Conservation (phyloP, 2,329 filamentous ascomycete genomes). For the Xylariaceae sp. region DNA sequence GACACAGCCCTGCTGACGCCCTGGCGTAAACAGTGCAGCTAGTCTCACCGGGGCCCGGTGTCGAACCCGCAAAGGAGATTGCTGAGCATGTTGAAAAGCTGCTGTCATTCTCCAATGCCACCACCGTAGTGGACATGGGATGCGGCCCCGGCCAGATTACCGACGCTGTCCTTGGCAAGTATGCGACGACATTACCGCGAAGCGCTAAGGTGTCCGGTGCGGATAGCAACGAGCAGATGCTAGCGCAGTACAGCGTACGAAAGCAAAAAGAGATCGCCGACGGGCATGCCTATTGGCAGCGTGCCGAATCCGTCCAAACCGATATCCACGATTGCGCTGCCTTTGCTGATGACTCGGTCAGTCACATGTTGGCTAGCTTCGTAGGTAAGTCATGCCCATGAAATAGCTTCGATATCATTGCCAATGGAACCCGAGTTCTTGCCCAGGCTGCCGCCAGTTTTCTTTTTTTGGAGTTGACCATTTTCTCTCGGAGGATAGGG, state of each 20-base stretch:
- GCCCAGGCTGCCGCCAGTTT: neutral
- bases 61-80: neutral
- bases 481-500: neutral
- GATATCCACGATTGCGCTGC: neutral
- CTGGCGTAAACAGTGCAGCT: neutral
- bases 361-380: neutral
- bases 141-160: neutral
- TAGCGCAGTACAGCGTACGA: neutral
- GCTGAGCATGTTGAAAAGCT: neutral
- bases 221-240: neutral
- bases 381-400: neutral
- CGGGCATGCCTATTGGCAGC: neutral
- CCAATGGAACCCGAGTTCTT: neutral
- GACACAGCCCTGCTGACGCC: neutral
- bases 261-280: neutral
- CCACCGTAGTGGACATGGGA: neutral
- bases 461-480: too few relatives aligned
- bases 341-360: neutral
- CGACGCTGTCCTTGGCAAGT: neutral
- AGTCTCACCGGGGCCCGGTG: neutral
- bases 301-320: neutral
- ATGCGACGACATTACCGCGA: neutral
- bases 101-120: neutral
- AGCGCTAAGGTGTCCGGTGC: neutral
- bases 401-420: neutral